These are phyloP conservation scores for Paecilomyces variotii DNA, from an alignment of 2,329 filamentous ascomycete genomes.

Conservation along the genomic window DNA sequence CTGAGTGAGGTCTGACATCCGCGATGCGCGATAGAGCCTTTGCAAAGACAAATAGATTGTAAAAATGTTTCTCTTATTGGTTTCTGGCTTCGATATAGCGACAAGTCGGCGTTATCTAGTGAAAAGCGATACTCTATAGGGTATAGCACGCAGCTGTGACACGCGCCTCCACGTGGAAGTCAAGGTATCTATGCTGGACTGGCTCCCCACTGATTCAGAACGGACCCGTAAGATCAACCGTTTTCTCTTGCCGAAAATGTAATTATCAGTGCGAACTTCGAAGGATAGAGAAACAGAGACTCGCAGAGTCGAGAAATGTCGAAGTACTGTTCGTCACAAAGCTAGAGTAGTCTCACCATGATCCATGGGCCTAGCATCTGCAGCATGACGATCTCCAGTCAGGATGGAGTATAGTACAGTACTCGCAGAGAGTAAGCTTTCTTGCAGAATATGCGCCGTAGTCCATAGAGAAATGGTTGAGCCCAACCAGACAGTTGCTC, in stretches of 20 bases:
- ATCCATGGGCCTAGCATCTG: neutral
- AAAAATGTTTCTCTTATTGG: neutral
- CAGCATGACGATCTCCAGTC: neutral
- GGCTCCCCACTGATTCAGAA: neutral
- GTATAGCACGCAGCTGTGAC: neutral
- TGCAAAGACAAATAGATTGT: neutral
- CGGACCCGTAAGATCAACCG: neutral
- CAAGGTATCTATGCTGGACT: neutral
- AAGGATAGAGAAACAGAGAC: neutral
- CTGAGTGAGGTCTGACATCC: constrained; percentile 1
- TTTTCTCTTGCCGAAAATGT: neutral
- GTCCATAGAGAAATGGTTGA: neutral
- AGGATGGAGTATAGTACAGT: neutral
- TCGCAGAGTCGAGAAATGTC: neutral
- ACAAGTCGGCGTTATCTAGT: neutral
- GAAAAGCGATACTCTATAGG: neutral
- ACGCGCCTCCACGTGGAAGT: neutral
- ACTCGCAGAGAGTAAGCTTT: neutral
- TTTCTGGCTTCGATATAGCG: neutral
- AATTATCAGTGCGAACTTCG: neutral
- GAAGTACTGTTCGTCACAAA: neutral
- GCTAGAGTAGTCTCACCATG: neutral
- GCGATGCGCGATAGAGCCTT: neutral
- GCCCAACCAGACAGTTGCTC: neutral
- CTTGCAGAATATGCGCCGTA: neutral